Evolutionary conservation across 1,284 basidiomycete species (phyloP).

Genomic region (Apiotrichum brassicae): DNA sequence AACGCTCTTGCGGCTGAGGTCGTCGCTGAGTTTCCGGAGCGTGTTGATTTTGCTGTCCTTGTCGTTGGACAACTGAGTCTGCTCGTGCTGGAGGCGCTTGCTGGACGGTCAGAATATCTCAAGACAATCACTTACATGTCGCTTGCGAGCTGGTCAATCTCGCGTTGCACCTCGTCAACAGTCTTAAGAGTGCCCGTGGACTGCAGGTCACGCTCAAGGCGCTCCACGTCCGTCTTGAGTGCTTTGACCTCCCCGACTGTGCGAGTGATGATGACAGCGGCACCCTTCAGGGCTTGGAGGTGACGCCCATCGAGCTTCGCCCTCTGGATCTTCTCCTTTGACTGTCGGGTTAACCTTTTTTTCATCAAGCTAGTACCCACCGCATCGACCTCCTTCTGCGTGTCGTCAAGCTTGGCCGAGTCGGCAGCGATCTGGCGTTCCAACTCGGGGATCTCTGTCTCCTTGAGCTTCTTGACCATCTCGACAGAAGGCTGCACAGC

Average conservation of each 20-base stretch:
- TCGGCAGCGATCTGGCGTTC: slow-evolving; percentile 59
- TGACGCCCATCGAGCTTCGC: slow-evolving; percentile 52
- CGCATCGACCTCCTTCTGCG: slow-evolving; percentile 55
- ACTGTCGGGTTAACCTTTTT: slow-evolving; percentile 13
- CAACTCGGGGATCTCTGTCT: slow-evolving; percentile 60
- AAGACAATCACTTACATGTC: slow-evolving; percentile 57
- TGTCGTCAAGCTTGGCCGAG: slow-evolving; percentile 53
- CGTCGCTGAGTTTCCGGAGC: slow-evolving; percentile 50
- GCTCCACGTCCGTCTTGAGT: slow-evolving; percentile 59
- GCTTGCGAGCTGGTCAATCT: slow-evolving; percentile 58
- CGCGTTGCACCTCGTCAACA: slow-evolving; percentile 71
- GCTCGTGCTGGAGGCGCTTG: slow-evolving; percentile 64
- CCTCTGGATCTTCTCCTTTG: slow-evolving; percentile 32
- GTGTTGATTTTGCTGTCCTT: slow-evolving; percentile 60
- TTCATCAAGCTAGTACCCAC: slow-evolving; percentile 9
- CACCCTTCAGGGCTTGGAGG: slow-evolving; percentile 59
- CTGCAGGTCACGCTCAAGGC: slow-evolving; percentile 63
- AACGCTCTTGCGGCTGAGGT: slow-evolving; percentile 58
- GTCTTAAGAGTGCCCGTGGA: slow-evolving; percentile 71
- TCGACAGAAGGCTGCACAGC: slow-evolving; percentile 52
- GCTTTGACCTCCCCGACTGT: slow-evolving; percentile 61
- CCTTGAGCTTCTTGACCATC: slow-evolving; percentile 51
- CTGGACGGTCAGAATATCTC: slow-evolving; percentile 47
- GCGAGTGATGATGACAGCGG: slow-evolving; percentile 58
- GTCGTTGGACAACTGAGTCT: slow-evolving; percentile 56